phyloP scores from a whole-genome alignment of 2,329 filamentous ascomycete genomes.

The Epicoccum sorghinum region DNA sequence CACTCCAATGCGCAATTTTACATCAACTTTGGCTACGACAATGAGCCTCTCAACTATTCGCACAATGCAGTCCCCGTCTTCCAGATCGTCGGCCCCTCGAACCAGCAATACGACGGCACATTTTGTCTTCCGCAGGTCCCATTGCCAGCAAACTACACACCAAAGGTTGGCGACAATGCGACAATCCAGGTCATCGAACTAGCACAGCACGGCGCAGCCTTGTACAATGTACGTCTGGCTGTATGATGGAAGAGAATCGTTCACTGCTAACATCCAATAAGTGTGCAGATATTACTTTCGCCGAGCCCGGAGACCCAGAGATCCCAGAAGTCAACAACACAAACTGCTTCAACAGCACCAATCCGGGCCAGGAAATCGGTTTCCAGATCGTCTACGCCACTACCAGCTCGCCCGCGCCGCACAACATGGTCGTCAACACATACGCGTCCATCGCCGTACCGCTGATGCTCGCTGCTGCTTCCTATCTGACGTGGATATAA shows the following conservation, averaged over 20 bases:
- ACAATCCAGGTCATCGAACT: conserved; percentile 88
- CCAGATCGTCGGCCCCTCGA: conserved; percentile 80
- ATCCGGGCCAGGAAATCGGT: conserved; percentile 56
- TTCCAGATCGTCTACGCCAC: conserved; percentile 78
- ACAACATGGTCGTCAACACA: conserved; percentile 30
- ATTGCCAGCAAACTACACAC: conserved; percentile 72
- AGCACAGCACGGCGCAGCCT: conserved; percentile 79
- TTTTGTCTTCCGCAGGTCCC: conserved; percentile 91
- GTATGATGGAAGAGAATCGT: too few species aligned
- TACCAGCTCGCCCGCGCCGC: conserved; percentile 39
- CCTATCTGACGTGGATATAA: conserved; percentile 37
- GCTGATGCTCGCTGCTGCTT: conserved; percentile 33
- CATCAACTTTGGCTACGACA: conserved; percentile 88
- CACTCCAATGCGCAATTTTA: conserved; percentile 84
- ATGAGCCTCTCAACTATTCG: conserved; percentile 84
- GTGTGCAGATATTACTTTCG: conserved; percentile 96
- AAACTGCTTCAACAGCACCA: conserved; percentile 88
- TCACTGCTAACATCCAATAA: conserved; percentile 45
- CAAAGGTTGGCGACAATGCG: conserved; percentile 82
- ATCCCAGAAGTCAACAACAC: conserved; percentile 75
- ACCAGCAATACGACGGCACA: conserved; percentile 83
- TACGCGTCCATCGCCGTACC: conserved; percentile 38
- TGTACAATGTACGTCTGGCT: conserved; percentile 73
- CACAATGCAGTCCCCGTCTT: conserved; percentile 80
- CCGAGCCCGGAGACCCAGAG: conserved; percentile 69